A percentile compares a stretch with the other conserved stretches of the same genome.
These are phyloP conservation scores for Nematocida homosporus DNA, from an alignment of 371 early-diverging fungal species.

Conservation along the genomic window DNA sequence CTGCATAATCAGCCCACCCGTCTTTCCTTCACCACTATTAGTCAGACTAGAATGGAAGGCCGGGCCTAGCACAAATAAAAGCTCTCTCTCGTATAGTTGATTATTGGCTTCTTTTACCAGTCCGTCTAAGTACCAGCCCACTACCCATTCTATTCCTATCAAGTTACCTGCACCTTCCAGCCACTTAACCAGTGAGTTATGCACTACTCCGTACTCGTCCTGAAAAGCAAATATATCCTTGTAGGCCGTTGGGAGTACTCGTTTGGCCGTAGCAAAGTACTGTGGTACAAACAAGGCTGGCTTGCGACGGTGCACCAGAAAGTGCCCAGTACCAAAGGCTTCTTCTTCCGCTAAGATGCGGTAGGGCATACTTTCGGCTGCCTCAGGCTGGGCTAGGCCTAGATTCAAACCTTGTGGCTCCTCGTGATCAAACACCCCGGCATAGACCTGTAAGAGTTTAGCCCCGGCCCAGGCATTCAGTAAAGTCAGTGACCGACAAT, in stretches of 20 bases:
- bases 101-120: background rate
- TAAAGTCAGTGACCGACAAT: slow-evolving; percentile 13
- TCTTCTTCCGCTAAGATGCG: slow-evolving; percentile 20
- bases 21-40: background rate
- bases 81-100: slow-evolving; percentile 28
- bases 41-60: slow-evolving; percentile 15
- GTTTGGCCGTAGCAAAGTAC: background rate
- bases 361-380: slow-evolving; percentile 37
- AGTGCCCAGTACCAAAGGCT: background rate
- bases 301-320: slow-evolving; percentile 31
- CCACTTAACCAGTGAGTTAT: slow-evolving; percentile 30
- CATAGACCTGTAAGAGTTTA: slow-evolving; percentile 11
- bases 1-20: background rate
- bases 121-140: slow-evolving; percentile 8
- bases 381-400: background rate
- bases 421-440: background rate
- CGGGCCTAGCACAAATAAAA: slow-evolving; percentile 27
- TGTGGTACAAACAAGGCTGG: slow-evolving; percentile 6
- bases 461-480: slow-evolving; percentile 17
- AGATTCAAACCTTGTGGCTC: background rate
- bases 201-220: slow-evolving; percentile 43
- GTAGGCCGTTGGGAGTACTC: background rate
- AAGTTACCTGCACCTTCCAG: slow-evolving; percentile 3
- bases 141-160: slow-evolving; percentile 14
- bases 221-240: slow-evolving; percentile 26